Conservation (phyloP, 2,329 filamentous ascomycete genomes). For the Penicillium verrucosum region DNA sequence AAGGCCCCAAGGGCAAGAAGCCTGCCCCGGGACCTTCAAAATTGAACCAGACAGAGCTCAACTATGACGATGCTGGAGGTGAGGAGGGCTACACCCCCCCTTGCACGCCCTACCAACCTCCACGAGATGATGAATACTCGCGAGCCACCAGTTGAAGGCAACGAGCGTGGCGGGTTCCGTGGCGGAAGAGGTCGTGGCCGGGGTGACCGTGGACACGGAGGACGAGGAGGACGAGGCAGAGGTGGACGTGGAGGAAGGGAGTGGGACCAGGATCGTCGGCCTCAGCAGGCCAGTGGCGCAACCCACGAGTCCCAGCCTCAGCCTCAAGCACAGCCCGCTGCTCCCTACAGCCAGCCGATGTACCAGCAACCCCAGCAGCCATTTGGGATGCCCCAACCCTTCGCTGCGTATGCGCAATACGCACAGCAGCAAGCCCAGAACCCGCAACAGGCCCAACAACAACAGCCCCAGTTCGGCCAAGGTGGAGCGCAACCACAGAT, state of each 20-base stretch:
- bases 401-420: conserved; percentile 24
- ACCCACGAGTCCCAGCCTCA: conserved; percentile 23
- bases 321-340: conserved; percentile 24
- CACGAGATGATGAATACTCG: conserved; percentile 47
- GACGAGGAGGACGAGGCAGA: conserved; percentile 37
- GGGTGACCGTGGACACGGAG: conserved; percentile 40
- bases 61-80: conserved; percentile 63
- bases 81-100: conserved; percentile 63
- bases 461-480: conserved; percentile 30
- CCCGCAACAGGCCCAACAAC: conserved; percentile 32
- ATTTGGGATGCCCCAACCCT: conserved; percentile 30
- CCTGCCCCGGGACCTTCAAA: conserved; percentile 39
- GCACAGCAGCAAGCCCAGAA: conserved; percentile 27
- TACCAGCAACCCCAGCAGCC: conserved; percentile 26
- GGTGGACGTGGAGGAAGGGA: conserved; percentile 33
- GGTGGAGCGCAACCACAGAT: conserved; percentile 30
- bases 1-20: conserved; percentile 39
- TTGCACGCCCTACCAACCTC: conserved; percentile 65
- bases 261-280: conserved; percentile 28
- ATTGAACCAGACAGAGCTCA: conserved; percentile 48
- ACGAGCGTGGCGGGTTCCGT: conserved; percentile 38
- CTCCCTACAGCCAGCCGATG: conserved; percentile 22
- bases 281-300: conserved; percentile 22
- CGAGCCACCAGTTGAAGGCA: conserved; percentile 37
- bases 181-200: conserved; percentile 50